Evolutionary conservation across 768 basidiomycete genomes (phyloP).

Genomic region (Boletus rubescentipes): DNA sequence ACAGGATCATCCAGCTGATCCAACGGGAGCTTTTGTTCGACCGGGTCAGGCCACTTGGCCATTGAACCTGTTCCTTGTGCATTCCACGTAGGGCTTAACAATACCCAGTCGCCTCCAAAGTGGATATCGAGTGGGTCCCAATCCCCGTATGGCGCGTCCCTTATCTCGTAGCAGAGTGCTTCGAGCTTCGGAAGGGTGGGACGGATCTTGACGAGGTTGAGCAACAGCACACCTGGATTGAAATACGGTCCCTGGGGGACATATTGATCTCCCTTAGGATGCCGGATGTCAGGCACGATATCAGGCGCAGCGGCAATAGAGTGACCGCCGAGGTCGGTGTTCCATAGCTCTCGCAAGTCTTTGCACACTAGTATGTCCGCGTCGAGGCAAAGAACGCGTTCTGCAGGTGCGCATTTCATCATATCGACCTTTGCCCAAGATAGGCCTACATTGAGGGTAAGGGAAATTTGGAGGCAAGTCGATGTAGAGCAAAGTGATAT

Average conservation of each 20-base stretch:
- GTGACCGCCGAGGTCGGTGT: no score
- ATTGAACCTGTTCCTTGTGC: neutral
- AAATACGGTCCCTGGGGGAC: no score
- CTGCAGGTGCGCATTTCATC: no score
- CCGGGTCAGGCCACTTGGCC: no score
- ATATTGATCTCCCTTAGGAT: no score
- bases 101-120: neutral
- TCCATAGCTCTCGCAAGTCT: no score
- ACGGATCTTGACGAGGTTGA: neutral
- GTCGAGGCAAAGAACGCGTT: neutral
- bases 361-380: no score
- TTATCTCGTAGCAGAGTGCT: neutral
- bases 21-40: no score
- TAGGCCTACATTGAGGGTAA: neutral
- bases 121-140: neutral
- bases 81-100: neutral
- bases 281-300: no score
- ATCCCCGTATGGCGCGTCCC: no score
- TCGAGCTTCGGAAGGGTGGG: no score
- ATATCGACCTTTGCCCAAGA: neutral
- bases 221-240: neutral
- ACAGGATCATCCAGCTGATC: neutral
- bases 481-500: neutral
- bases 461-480: neutral
- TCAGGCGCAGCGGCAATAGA: no score